phyloP scores from a whole-genome alignment of 768 basidiomycete species.

The Lentinula sp. region DNA sequence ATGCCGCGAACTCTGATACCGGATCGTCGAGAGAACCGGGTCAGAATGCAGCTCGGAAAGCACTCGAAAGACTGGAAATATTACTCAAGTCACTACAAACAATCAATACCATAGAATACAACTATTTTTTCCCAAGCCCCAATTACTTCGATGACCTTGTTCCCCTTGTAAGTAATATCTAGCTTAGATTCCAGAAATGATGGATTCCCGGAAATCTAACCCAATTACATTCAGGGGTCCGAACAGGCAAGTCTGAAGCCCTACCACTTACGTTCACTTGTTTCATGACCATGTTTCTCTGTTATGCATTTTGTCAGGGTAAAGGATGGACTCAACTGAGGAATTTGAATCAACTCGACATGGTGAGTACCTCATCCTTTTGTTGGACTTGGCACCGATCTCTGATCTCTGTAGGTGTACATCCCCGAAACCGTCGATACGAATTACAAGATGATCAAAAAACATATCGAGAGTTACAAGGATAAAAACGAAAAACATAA shows the following conservation, averaged over 20 bases:
- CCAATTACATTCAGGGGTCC: neutral
- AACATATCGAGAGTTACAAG: neutral
- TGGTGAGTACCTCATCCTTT: neutral
- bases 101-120: neutral
- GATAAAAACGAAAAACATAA: neutral
- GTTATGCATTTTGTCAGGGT: neutral
- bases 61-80: neutral
- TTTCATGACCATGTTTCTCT: neutral
- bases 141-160: neutral
- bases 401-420: neutral
- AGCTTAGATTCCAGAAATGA: neutral
- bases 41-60: neutral
- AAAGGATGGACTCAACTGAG: neutral
- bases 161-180: neutral
- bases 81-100: neutral
- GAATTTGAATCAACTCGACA: neutral
- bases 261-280: neutral
- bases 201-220: neutral
- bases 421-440: neutral
- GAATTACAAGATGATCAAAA: neutral
- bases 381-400: neutral
- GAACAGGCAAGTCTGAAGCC: neutral
- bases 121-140: neutral
- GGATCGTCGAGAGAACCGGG: no score
- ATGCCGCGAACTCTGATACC: no score